These are phyloP conservation scores for Fusarium anguioides DNA, from an alignment of 2,329 filamentous ascomycete genomes.

Conservation along the genomic window DNA sequence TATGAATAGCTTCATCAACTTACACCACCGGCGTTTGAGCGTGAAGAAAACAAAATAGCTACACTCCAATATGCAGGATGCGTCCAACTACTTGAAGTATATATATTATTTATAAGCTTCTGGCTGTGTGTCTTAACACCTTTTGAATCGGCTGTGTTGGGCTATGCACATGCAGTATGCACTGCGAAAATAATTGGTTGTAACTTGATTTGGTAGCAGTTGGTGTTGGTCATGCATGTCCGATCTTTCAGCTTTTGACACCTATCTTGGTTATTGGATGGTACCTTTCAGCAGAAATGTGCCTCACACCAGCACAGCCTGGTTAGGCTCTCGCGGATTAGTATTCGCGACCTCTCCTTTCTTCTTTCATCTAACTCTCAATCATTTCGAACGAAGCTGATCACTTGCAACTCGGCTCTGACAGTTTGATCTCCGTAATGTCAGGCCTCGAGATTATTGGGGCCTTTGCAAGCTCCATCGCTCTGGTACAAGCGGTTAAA, in stretches of 20 bases:
- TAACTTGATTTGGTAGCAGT: not conserved
- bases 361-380: rapidly evolving
- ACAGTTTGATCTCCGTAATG: not conserved
- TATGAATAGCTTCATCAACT: not conserved
- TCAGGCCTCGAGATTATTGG: conserved; percentile 27
- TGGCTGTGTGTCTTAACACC: rapidly evolving
- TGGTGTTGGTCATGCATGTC: not conserved
- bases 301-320: conserved; percentile 5
- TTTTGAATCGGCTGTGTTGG: not conserved
- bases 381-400: not conserved
- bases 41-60: rapidly evolving
- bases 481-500: conserved; percentile 13
- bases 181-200: not conserved
- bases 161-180: no score
- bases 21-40: rapidly evolving
- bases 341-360: not conserved
- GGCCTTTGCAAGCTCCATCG: conserved; percentile 22
- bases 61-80: not conserved
- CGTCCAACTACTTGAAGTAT: rapidly evolving
- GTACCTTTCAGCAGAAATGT: not conserved
- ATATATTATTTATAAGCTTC: rapidly evolving
- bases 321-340: not conserved
- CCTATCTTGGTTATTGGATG: not conserved
- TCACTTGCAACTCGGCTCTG: not conserved
- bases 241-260: not conserved